Evolutionary conservation across 2,329 filamentous ascomycete genomes (phyloP), one percentile per base, ranked within the genome.

Genomic region (Mycosphaerelloides madeirae): DNA sequence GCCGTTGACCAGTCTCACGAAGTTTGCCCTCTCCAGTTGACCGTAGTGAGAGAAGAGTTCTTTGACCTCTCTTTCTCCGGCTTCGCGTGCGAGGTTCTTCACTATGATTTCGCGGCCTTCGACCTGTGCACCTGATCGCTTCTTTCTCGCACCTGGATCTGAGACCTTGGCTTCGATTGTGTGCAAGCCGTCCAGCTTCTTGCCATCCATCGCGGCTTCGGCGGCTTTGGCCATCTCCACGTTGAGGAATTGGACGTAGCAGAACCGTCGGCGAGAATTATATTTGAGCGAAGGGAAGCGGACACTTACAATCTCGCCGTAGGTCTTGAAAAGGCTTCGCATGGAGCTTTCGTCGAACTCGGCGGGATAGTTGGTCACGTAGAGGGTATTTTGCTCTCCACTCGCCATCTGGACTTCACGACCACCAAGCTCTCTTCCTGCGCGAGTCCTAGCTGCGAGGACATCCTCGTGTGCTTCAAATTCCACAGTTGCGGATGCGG

Each of bases 201-300:
- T 82, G 19, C 84, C 84, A 59, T 96, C 77, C 38, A 95, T 77
- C 46, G 79, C 70, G 1, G 83, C 84, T 1, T 90, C 90, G 38
- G 64, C 65, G 3, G 78, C 80, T 31, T 80, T 75, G 1, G 89
- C 87, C 41, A 79, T 78, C n/a, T 76, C 74, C 2, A 77, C 67
- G 25, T 81, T 80, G 37, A 81, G 77, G 63, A 96, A 96, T n/a
- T 94, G 87, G 6, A 96, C 76, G 65, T 98, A 98, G 71, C 90
- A 96, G 70, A 98, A 98, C 18, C 93, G 84, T 25, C 93, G 86
- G 56, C 87, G 83, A 1, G 84, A 83, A 59, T 96, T 91, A 65
- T 78, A 89, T 64, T 94, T 94, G 40, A 98, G 78, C 44, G 88
- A 95, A 2, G 93, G 93, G 69, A 93, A 93, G 16, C 93, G 84